These are phyloP conservation scores for Penicillium arizonense DNA, from an alignment of 495 filamentous ascomycete species.

Conservation along the genomic window DNA sequence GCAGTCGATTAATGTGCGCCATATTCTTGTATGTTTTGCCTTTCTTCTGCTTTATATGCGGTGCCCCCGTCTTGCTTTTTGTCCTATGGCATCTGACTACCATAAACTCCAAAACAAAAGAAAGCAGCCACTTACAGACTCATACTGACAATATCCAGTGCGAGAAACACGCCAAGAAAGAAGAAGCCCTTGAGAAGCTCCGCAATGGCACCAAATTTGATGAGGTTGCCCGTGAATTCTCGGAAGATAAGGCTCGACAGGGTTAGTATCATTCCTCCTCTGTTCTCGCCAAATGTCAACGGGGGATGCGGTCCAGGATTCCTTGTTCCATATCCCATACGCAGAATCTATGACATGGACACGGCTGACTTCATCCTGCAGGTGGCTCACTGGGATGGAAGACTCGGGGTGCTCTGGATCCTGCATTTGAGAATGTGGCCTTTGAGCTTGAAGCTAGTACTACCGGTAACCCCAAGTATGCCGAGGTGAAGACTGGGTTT, in stretches of 20 bases:
- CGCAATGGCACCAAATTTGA: slow-evolving; percentile 79
- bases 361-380: slow-evolving; percentile 23
- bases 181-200: slow-evolving; percentile 80
- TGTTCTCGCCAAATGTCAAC: too few species aligned
- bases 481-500: slow-evolving; percentile 76
- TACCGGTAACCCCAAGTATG: slow-evolving; percentile 71
- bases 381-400: slow-evolving; percentile 87
- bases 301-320: too few species aligned
- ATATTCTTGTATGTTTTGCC: slow-evolving; percentile 68
- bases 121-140: neutral
- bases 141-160: slow-evolving; percentile 50
- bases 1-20: slow-evolving; percentile 78
- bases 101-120: too few species aligned
- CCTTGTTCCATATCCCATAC: too few species aligned
- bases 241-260: slow-evolving; percentile 84
- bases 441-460: slow-evolving; percentile 76
- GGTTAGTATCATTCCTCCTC: slow-evolving; percentile 45
- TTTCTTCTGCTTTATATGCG: neutral
- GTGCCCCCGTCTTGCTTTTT: neutral
- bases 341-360: neutral
- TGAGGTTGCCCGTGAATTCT: slow-evolving; percentile 81
- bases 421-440: slow-evolving; percentile 77
- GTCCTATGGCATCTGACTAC: too few species aligned
- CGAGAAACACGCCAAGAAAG: slow-evolving; percentile 84
- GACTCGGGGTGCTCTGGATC: slow-evolving; percentile 66